Base-by-base conservation (phyloP, 495 filamentous ascomycete genomes). In the Hypoxylon rickii region DNA sequence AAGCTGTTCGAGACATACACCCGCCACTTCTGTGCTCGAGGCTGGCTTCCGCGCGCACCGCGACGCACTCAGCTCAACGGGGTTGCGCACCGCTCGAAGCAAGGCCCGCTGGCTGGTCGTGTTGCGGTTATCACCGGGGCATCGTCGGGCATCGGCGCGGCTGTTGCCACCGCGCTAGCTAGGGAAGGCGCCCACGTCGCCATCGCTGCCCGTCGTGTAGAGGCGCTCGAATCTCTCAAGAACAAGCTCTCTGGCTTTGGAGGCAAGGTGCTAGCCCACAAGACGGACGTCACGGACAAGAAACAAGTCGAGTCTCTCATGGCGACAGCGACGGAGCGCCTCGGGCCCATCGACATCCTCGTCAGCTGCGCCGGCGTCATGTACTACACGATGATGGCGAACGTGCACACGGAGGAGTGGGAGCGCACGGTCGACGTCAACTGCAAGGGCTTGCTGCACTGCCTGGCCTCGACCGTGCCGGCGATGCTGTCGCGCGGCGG, bases 311-410 rank as follows among this genome's bases (percentile, higher is more conserved):
- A 84, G 42, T 69, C 70, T 0, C 80, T 89, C 20, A 67, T 87
- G 32, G 61, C 69, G 4, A 72, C 75, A 0, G 72, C 85, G 0
- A 69, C 65, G n/a, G 72, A 78, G 4, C 65, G 80, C 53, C 81
- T 87, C 3, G 86, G 86, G 0, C 79, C 83, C 1, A 74, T 87
- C 24, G 85, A 89, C 51, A 85, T 87, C 43, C 71, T 89, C 7
- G 79, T 89, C 20, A 77, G 79, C n/a, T 86, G 83, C 66, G 84
- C 86, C 0, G 86, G 85, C 11, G 86, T 89, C 48, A 89, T 89
- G 86, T 89, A 89, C 68, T 89, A 82, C 69, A 87, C 84, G 12
- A 82, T 88, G 80, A 88, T 89, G 85, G 78, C 82, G 3, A 87
- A 89, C 62, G 73, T 68, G 18, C 74, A 85, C 49, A 78, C 64